Conservation (phyloP, 2,329 filamentous ascomycete species). For the Cladophialophora exuberans region DNA sequence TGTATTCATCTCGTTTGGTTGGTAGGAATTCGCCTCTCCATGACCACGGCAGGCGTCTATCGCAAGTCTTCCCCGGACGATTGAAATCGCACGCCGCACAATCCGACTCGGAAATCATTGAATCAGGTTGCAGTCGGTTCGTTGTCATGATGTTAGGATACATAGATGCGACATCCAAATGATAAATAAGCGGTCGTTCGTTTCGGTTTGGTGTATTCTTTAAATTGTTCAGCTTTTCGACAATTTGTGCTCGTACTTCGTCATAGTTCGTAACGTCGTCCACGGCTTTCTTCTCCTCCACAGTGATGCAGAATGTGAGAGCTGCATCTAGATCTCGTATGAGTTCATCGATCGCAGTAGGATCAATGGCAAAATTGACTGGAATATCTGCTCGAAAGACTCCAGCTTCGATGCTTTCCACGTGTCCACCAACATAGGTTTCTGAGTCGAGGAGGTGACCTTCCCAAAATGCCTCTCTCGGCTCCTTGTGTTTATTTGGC, state of each 20-base stretch:
- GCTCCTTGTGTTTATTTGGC: slow-evolving; percentile 92
- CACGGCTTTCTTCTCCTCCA: slow-evolving; percentile 81
- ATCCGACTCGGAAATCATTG: slow-evolving; percentile 96
- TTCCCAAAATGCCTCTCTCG: slow-evolving; percentile 93
- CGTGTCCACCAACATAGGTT: slow-evolving; percentile 97
- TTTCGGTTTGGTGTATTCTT: slow-evolving; percentile 81
- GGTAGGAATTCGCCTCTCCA: slow-evolving; percentile 98
- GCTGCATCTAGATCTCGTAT: slow-evolving; percentile 84
- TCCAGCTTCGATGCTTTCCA: slow-evolving; percentile 97
- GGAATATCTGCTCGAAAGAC: slow-evolving; percentile 96
- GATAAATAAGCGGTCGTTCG: slow-evolving; percentile 91
- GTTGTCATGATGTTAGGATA: slow-evolving; percentile 99
- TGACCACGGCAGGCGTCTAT: slow-evolving; percentile 90
- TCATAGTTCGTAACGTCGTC: slow-evolving; percentile 81
- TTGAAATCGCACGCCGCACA: slow-evolving; percentile 99
- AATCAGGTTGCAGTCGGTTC: slow-evolving; percentile 94
- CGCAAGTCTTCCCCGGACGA: slow-evolving; percentile 93
- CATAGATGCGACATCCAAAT: slow-evolving; percentile 98
- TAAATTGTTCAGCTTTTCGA: slow-evolving; percentile 68
- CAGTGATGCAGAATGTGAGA: slow-evolving; percentile 80
- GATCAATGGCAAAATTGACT: slow-evolving; percentile 89
- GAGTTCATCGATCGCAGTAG: slow-evolving; percentile 86
- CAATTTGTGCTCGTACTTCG: slow-evolving; percentile 82
- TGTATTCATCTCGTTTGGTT: slow-evolving; percentile 96
- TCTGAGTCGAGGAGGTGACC: slow-evolving; percentile 95